Evolutionary conservation across 208 protist species (phyloP).

Genomic region (Trypanosoma cruzi): DNA sequence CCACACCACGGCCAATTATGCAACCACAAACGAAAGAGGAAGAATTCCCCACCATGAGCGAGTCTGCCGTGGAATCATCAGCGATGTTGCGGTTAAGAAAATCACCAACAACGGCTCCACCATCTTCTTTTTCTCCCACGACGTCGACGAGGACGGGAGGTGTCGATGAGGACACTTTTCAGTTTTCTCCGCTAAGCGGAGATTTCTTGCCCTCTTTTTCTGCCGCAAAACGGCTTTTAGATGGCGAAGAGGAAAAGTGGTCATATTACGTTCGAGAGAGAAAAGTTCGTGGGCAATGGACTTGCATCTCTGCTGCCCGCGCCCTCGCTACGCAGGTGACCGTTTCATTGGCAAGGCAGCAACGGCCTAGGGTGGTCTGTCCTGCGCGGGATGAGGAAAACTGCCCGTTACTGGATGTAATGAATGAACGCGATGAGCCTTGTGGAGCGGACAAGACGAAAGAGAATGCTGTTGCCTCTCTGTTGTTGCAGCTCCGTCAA

Average conservation of each 20-base stretch:
- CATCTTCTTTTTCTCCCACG: background rate
- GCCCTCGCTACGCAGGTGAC: constrained; percentile 29
- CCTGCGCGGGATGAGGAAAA: background rate
- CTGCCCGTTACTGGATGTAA: background rate
- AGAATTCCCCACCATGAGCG: background rate
- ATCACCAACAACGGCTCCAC: background rate
- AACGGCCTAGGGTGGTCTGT: constrained; percentile 7
- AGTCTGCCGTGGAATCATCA: background rate
- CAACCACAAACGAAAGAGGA: constrained; percentile 1
- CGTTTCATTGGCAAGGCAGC: constrained; percentile 16
- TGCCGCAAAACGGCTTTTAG: background rate
- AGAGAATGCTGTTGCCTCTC: background rate
- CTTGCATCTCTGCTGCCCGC: constrained; percentile 24
- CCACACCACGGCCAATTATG: too few species aligned
- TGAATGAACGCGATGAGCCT: background rate
- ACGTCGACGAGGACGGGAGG: background rate
- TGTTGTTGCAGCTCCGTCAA: constrained; percentile 6
- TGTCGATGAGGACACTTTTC: background rate
- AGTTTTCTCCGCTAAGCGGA: background rate
- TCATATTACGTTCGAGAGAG: constrained; percentile 22
- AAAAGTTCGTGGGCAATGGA: constrained; percentile 31
- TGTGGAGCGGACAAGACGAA: background rate
- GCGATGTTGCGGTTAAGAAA: background rate
- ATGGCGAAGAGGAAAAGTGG: constrained; percentile 8
- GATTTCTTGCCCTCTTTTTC: background rate